Evolutionary conservation across 768 basidiomycete species (phyloP).

Genomic region (Phanerochaete sordida): DNA sequence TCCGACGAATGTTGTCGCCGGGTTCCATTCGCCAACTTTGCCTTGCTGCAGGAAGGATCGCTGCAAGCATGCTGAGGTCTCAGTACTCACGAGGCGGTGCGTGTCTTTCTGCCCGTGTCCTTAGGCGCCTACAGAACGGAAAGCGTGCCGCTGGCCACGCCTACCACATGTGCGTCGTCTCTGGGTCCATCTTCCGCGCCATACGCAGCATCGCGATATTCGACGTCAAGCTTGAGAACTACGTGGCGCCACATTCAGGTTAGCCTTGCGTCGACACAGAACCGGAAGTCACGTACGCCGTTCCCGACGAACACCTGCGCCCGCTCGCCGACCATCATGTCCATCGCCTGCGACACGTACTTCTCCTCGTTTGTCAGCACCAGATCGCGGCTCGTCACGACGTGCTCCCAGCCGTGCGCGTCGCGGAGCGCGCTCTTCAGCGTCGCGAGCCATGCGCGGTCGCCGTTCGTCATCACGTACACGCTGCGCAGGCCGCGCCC

Average conservation of each 20-base stretch:
- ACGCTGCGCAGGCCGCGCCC: constrained; percentile 29
- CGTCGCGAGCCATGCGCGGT: constrained; percentile 34
- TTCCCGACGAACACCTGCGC: constrained; percentile 51
- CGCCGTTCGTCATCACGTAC: constrained; percentile 48
- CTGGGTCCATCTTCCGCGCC: constrained; percentile 31
- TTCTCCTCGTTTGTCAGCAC: constrained; percentile 37
- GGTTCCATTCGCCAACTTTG: too few species aligned
- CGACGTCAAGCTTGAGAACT: constrained; percentile 49
- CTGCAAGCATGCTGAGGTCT: too few species aligned
- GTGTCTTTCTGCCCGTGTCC: not conserved
- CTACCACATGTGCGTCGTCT: constrained; percentile 41
- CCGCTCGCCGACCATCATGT: constrained; percentile 45
- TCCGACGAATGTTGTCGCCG: too few species aligned
- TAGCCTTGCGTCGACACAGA: not conserved
- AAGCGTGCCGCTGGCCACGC: not conserved
- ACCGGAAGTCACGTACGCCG: constrained; percentile 34
- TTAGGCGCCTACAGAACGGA: not conserved
- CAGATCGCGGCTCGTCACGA: constrained; percentile 40
- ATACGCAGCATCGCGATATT: constrained; percentile 44
- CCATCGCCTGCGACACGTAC: constrained; percentile 42
- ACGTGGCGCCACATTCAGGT: not conserved
- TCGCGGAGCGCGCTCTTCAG: constrained; percentile 32
- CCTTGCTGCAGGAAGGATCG: too few species aligned
- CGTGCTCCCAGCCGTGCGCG: constrained; percentile 33
- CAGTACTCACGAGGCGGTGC: too few species aligned